A percentile compares a stretch with the other conserved stretches of the same genome.
Conservation (phyloP, 805 yeast species). For the Blastobotrys robertii region DNA sequence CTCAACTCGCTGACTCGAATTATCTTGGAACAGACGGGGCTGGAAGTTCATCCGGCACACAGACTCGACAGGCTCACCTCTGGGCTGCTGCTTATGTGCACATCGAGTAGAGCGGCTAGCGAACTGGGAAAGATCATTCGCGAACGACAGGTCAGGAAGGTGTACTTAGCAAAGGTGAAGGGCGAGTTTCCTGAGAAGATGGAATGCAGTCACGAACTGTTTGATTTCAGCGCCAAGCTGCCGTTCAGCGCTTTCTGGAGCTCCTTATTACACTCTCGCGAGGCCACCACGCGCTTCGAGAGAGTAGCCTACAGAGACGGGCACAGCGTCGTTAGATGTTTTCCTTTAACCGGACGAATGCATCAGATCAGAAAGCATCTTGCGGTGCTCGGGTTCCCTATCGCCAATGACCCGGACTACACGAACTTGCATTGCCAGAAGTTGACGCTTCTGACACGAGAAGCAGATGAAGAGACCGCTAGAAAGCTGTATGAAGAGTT, state of each 20-base stretch:
- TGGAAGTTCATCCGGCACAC: slow-evolving; percentile 65
- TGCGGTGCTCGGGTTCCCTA: slow-evolving; percentile 75
- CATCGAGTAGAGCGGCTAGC: slow-evolving; percentile 60
- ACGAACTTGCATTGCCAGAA: slow-evolving; percentile 64
- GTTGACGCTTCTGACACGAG: slow-evolving; percentile 43
- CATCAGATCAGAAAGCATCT: slow-evolving; percentile 93
- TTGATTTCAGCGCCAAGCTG: slow-evolving; percentile 55
- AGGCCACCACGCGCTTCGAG: not conserved
- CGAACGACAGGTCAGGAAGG: slow-evolving; percentile 60
- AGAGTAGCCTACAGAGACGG: not conserved
- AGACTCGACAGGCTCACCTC: slow-evolving; percentile 77
- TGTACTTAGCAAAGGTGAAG: slow-evolving; percentile 69
- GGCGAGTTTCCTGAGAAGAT: slow-evolving; percentile 56
- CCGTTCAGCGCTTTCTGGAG: slow-evolving; percentile 28
- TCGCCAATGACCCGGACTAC: slow-evolving; percentile 83
- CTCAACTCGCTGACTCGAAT: slow-evolving; percentile 75
- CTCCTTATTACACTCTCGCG: not conserved
- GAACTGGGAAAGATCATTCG: slow-evolving; percentile 48
- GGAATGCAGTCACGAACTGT: slow-evolving; percentile 51
- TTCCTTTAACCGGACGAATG: slow-evolving; percentile 83
- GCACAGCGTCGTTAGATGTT: slow-evolving; percentile 57
- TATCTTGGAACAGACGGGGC: slow-evolving; percentile 52
- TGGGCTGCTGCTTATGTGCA: slow-evolving; percentile 77
- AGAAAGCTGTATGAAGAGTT: slow-evolving; percentile 35
- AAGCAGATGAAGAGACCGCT: slow-evolving; percentile 37